phyloP scores from a whole-genome alignment of 2,329 filamentous ascomycete species.

The Colletotrichum graminicola region DNA sequence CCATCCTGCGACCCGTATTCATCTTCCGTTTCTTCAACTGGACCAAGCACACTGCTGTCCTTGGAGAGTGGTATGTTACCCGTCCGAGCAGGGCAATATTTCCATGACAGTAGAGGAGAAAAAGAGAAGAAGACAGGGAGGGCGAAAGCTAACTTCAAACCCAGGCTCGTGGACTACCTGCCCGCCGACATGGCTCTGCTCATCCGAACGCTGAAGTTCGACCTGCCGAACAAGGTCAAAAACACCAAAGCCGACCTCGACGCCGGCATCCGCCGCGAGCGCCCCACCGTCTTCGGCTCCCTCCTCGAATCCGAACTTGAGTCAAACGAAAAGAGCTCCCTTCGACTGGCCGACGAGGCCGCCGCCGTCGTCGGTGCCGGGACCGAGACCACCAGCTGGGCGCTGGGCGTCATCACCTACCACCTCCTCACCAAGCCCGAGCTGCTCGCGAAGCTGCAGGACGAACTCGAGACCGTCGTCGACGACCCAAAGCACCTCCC shows the following conservation, averaged over 20 bases:
- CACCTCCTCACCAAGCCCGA: slow-evolving; percentile 51
- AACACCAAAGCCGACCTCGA: slow-evolving; percentile 41
- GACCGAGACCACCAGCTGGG: slow-evolving; percentile 46
- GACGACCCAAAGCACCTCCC: slow-evolving; percentile 47
- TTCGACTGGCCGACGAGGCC: slow-evolving; percentile 40
- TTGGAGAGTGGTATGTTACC: slow-evolving; percentile 37
- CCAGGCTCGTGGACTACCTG: slow-evolving; percentile 40
- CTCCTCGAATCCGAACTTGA: slow-evolving; percentile 42
- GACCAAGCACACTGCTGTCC: slow-evolving; percentile 40
- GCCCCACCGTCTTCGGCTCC: slow-evolving; percentile 41
- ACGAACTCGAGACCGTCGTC: slow-evolving; percentile 47
- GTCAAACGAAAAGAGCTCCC: slow-evolving; percentile 30
- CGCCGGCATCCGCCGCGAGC: slow-evolving; percentile 40
- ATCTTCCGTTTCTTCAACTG: slow-evolving; percentile 47
- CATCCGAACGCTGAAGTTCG: slow-evolving; percentile 39
- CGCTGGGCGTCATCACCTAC: slow-evolving; percentile 52
- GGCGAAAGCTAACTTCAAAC: background rate
- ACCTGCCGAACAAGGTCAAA: slow-evolving; percentile 39
- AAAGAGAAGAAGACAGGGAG: fast-evolving
- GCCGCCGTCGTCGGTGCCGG: slow-evolving; percentile 40
- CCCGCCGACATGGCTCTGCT: slow-evolving; percentile 40
- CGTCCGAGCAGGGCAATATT: background rate
- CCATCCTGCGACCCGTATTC: slow-evolving; percentile 44
- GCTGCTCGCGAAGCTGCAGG: slow-evolving; percentile 47
- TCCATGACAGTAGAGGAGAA: background rate